Percentiles rank a stretch among this genome's conserved stretches.
phyloP scores from a whole-genome alignment of 495 filamentous ascomycete genomes.

The Ramalina intermedia region DNA sequence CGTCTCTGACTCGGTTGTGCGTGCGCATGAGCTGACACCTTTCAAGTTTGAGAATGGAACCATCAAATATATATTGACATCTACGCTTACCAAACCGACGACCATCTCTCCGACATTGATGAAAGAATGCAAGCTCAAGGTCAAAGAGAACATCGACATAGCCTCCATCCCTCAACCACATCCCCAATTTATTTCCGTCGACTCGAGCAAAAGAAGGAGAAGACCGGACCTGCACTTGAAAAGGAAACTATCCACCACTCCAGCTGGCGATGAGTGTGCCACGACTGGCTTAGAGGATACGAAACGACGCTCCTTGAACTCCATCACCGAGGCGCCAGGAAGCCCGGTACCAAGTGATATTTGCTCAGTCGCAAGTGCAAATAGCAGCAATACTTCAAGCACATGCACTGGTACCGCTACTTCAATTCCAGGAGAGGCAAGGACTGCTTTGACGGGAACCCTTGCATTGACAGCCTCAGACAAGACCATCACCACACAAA shows the following conservation, averaged over 20 bases:
- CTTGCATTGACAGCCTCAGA: conserved; percentile 3
- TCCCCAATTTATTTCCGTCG: conserved; percentile 65
- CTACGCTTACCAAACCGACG: conserved; percentile 79
- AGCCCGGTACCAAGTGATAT: conserved; percentile 48
- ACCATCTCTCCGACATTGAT: conserved; percentile 66
- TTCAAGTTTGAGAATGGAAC: conserved; percentile 85
- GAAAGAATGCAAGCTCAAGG: conserved; percentile 63
- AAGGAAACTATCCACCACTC: neutral
- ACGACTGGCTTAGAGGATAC: conserved; percentile 3
- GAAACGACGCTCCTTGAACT: conserved; percentile 7
- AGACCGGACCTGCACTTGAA: conserved; percentile 28
- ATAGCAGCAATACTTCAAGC: conserved; percentile 44
- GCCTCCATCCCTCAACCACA: conserved; percentile 40
- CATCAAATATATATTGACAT: conserved; percentile 77
- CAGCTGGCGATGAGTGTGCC: neutral
- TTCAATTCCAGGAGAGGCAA: neutral
- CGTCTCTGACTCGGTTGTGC: neutral
- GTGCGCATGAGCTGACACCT: neutral
- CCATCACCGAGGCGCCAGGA: conserved; percentile 22
- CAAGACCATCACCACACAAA: conserved; percentile 68
- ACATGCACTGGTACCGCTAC: conserved; percentile 24
- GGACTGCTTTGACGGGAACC: neutral
- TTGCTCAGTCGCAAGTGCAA: conserved; percentile 42
- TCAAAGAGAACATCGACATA: conserved; percentile 60
- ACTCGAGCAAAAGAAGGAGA: conserved; percentile 47